These are phyloP conservation scores for Aspergillus brasiliensis DNA, from an alignment of 2,329 filamentous ascomycete genomes.

Conservation along the genomic window DNA sequence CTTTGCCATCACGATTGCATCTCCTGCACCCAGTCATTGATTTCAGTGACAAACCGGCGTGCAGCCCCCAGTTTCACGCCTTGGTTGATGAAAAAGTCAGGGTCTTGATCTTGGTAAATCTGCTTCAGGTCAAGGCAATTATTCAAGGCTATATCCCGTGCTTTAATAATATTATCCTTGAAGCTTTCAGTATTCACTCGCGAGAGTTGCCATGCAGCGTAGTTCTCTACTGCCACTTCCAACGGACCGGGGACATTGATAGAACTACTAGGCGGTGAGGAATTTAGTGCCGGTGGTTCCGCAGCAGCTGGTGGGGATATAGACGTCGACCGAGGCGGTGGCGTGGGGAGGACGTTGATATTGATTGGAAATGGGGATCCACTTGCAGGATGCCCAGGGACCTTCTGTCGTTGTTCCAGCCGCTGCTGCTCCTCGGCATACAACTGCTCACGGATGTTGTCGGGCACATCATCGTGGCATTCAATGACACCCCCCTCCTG, in stretches of 20 bases:
- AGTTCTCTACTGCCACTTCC: constrained; percentile 19
- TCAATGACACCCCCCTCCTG: constrained; percentile 6
- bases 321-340: constrained; percentile 14
- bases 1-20: too few species aligned
- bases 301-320: not conserved
- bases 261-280: too few species aligned
- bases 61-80: constrained; percentile 19
- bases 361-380: constrained; percentile 28
- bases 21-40: constrained; percentile 6
- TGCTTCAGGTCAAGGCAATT: constrained; percentile 20
- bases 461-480: constrained; percentile 10
- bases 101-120: constrained; percentile 15
- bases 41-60: constrained; percentile 11
- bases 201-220: constrained; percentile 17
- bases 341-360: constrained; percentile 32
- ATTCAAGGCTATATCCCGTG: constrained; percentile 14
- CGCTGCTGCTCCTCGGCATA: constrained; percentile 2
- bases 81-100: constrained; percentile 18
- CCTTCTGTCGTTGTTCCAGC: constrained; percentile 21
- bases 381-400: constrained; percentile 14
- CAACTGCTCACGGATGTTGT: constrained; percentile 5
- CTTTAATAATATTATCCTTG: constrained; percentile 19
- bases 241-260: constrained; percentile 13
- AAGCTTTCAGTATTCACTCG: constrained; percentile 14
- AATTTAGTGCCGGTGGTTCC: too few species aligned